These are phyloP conservation scores for Arthrinium puccinioides DNA, from an alignment of 2,329 filamentous ascomycete genomes.

Conservation along the genomic window DNA sequence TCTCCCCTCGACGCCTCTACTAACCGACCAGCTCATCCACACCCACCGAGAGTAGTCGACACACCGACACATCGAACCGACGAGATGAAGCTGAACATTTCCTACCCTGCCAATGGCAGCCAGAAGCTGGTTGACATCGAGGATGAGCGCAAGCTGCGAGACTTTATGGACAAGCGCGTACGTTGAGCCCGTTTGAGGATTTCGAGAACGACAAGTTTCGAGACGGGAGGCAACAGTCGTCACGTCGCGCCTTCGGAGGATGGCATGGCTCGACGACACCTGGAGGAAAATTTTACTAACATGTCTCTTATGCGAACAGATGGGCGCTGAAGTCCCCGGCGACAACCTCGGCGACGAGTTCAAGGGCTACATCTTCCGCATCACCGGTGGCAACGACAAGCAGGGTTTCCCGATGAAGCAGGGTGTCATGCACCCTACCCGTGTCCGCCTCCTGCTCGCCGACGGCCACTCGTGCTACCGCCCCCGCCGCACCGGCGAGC, in stretches of 20 bases:
- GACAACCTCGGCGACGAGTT: conserved; percentile 98
- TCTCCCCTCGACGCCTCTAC: conserved; percentile 14
- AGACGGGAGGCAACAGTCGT: conserved; percentile 1
- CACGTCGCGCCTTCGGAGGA: conserved; percentile 14
- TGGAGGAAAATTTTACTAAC: conserved; percentile 6
- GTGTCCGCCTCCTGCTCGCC: conserved; percentile 93
- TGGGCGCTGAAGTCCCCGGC: conserved; percentile 86
- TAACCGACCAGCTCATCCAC: conserved; percentile 20
- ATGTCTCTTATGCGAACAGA: conserved; percentile 37
- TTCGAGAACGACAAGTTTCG: conserved; percentile 1
- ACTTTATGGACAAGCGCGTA: conserved; percentile 98
- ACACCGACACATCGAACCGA: conserved; percentile 26
- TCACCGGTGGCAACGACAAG: conserved; percentile 99
- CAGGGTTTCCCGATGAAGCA: conserved; percentile 99
- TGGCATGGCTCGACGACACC: conserved; percentile 23
- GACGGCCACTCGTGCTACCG: conserved; percentile 99
- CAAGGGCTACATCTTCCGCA: conserved; percentile 99
- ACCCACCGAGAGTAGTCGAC: conserved; percentile 22
- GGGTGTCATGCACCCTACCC: conserved; percentile 97
- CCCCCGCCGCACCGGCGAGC: conserved; percentile 93
- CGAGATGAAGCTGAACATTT: conserved; percentile 71
- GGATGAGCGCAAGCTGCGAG: conserved; percentile 97
- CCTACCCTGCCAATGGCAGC: conserved; percentile 97
- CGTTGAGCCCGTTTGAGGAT: conserved; percentile 27
- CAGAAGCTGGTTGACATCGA: conserved; percentile 99